Percentiles rank a stretch among this genome's conserved stretches.
Conservation (phyloP, 768 basidiomycete species). For the Mrakia frigida region DNA sequence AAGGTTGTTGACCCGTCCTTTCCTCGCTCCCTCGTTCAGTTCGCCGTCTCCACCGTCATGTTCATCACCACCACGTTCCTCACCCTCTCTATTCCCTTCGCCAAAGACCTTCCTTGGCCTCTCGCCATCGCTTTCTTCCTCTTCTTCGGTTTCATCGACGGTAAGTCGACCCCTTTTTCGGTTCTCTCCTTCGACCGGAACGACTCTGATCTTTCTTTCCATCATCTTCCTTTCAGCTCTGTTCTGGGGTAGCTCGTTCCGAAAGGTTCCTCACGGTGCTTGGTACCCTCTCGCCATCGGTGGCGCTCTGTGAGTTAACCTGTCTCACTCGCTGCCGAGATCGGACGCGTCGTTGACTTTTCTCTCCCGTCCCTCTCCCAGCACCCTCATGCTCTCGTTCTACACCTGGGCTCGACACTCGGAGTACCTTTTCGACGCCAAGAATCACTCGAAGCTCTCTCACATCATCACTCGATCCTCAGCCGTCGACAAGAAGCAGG, state of each 20-base stretch:
- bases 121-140: slow-evolving; percentile 52
- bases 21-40: not conserved
- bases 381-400: slow-evolving; percentile 53
- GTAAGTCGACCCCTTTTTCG: slow-evolving; percentile 1
- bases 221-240: slow-evolving; percentile 42
- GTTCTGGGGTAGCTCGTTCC: slow-evolving; percentile 62
- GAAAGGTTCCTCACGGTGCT: slow-evolving; percentile 52
- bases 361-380: slow-evolving; percentile 31
- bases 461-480: slow-evolving; percentile 33
- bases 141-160: slow-evolving; percentile 34
- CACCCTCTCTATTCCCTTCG: slow-evolving; percentile 55
- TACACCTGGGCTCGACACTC: slow-evolving; percentile 58
- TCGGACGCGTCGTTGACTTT: not conserved
- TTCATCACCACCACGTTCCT: slow-evolving; percentile 58
- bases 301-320: slow-evolving; percentile 49
- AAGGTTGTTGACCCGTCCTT: not conserved
- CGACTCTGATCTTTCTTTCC: slow-evolving; percentile 46
- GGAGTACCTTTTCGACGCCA: slow-evolving; percentile 8
- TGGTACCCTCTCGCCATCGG: slow-evolving; percentile 65
- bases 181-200: too few species aligned
- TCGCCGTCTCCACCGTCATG: slow-evolving; percentile 60
- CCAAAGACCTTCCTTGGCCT: slow-evolving; percentile 52
- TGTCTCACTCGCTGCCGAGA: not conserved
- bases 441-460: slow-evolving; percentile 24
- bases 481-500: slow-evolving; percentile 1